phyloP scores from a whole-genome alignment of 1,284 basidiomycete species.

The Ustilago nuda region DNA sequence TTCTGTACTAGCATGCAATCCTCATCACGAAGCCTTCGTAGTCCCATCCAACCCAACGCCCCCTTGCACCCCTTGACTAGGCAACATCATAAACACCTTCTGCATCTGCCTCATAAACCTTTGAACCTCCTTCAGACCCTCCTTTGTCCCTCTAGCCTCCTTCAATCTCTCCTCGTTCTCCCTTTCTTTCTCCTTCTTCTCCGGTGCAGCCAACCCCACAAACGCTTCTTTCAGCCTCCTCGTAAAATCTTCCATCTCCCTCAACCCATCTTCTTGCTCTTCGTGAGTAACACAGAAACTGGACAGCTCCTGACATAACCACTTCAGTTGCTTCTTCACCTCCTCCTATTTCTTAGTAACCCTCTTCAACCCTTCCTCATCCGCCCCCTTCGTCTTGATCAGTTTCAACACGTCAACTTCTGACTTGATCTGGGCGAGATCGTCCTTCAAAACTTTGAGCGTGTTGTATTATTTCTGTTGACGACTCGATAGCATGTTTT shows the following conservation, averaged over 20 bases:
- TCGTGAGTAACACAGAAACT: not conserved
- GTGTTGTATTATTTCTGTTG: conserved; percentile 10
- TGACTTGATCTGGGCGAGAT: not conserved
- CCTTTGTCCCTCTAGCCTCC: conserved; percentile 7
- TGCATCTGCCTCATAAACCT: conserved; percentile 12
- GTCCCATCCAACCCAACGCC: not conserved
- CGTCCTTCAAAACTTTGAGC: conserved; percentile 13
- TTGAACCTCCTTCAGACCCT: conserved; percentile 3
- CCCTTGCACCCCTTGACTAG: not conserved
- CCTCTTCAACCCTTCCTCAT: not conserved
- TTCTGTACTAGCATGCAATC: not conserved
- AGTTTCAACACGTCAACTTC: conserved; percentile 5
- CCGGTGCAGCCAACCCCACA: conserved; percentile 9
- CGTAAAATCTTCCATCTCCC: not conserved
- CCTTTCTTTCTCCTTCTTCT: conserved; percentile 6
- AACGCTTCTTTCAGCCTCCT: conserved; percentile 11
- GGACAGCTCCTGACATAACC: not conserved
- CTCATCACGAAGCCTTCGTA: not conserved
- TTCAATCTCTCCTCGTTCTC: conserved; percentile 1
- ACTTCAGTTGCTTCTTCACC: not conserved
- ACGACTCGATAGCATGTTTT: conserved; percentile 8
- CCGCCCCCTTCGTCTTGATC: not conserved
- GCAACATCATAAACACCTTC: conserved; percentile 9
- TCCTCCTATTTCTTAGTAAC: not conserved
- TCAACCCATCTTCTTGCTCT: conserved; percentile 1